Conservation (phyloP, 495 filamentous ascomycete genomes). For the Extremus antarcticus region DNA sequence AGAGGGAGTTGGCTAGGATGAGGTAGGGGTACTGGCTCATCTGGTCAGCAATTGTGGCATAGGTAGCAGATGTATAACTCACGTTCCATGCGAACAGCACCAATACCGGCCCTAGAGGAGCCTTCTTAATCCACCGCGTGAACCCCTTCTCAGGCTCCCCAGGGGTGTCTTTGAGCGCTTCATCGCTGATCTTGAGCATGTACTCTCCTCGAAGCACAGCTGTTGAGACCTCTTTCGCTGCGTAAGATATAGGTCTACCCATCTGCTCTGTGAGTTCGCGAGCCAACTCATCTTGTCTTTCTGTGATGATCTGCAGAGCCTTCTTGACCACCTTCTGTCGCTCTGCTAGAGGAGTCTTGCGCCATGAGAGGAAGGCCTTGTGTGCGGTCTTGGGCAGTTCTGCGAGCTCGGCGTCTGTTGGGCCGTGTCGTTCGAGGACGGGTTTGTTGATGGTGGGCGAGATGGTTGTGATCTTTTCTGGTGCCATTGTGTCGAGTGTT, state of each 20-base stretch:
- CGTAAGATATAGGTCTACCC: conserved; percentile 83
- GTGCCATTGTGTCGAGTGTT: conserved; percentile 44
- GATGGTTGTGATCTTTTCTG: conserved; percentile 76
- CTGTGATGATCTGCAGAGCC: conserved; percentile 55
- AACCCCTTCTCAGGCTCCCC: conserved; percentile 78
- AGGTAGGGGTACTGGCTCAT: conserved; percentile 71
- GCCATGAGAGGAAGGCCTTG: conserved; percentile 61
- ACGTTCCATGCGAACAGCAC: conserved; percentile 95
- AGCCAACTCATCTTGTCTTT: conserved; percentile 68
- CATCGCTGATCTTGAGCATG: conserved; percentile 64
- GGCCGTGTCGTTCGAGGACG: conserved; percentile 61
- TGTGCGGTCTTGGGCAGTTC: conserved; percentile 53
- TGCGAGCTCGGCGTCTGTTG: conserved; percentile 54
- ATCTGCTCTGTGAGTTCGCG: conserved; percentile 84
- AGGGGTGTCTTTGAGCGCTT: conserved; percentile 59
- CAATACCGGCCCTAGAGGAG: conserved; percentile 71
- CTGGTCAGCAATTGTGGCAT: background rate
- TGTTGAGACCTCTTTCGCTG: conserved; percentile 67
- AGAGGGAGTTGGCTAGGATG: conserved; percentile 78
- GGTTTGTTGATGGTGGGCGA: conserved; percentile 76
- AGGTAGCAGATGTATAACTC: conserved; percentile 28
- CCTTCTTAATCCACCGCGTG: conserved; percentile 77
- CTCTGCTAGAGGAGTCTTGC: conserved; percentile 48
- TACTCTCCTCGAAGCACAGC: conserved; percentile 73
- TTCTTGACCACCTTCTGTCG: conserved; percentile 67